phyloP scores from a whole-genome alignment of 352 stramenopile genomes.

The Phytophthora sansomeana region DNA sequence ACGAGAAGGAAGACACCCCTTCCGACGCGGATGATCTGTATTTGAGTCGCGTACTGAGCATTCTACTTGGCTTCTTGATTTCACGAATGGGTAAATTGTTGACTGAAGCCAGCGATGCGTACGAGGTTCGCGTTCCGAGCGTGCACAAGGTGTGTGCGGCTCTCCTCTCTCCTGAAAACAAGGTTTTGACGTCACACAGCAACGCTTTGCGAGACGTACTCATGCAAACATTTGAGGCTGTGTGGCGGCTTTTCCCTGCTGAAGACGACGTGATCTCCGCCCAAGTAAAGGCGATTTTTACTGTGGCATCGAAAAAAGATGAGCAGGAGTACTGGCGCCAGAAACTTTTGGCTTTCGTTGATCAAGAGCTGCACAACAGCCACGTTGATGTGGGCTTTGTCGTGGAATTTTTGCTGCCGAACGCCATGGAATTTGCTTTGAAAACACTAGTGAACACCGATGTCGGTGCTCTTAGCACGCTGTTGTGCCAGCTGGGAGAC shows the following conservation, averaged over 20 bases:
- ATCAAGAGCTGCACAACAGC: conserved; percentile 56
- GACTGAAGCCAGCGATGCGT: conserved; percentile 39
- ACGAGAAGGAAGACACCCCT: conserved; percentile 19
- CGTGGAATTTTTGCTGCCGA: conserved; percentile 61
- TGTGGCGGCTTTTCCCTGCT: conserved; percentile 74
- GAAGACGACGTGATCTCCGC: conserved; percentile 38
- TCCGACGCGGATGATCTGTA: conserved; percentile 68
- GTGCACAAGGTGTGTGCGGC: conserved; percentile 57
- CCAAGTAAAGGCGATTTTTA: conserved; percentile 64
- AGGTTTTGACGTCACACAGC: conserved; percentile 51
- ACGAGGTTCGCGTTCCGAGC: conserved; percentile 41
- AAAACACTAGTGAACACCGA: conserved; percentile 51
- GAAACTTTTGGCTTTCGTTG: conserved; percentile 62
- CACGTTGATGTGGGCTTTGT: conserved; percentile 66
- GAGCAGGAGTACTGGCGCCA: conserved; percentile 54
- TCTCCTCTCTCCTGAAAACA: conserved; percentile 47
- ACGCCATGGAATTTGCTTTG: conserved; percentile 60
- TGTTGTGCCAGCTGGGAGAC: conserved; percentile 60
- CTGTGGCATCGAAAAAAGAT: conserved; percentile 22
- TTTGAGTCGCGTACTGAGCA: conserved; percentile 66
- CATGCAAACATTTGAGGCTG: conserved; percentile 60
- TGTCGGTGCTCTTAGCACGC: conserved; percentile 51
- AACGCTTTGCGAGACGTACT: conserved; percentile 53
- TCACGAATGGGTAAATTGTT: conserved; percentile 68
- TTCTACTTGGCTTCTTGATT: conserved; percentile 65